Base-by-base conservation (phyloP, 2,329 filamentous ascomycete species). In the Arachnomyces sp. region DNA sequence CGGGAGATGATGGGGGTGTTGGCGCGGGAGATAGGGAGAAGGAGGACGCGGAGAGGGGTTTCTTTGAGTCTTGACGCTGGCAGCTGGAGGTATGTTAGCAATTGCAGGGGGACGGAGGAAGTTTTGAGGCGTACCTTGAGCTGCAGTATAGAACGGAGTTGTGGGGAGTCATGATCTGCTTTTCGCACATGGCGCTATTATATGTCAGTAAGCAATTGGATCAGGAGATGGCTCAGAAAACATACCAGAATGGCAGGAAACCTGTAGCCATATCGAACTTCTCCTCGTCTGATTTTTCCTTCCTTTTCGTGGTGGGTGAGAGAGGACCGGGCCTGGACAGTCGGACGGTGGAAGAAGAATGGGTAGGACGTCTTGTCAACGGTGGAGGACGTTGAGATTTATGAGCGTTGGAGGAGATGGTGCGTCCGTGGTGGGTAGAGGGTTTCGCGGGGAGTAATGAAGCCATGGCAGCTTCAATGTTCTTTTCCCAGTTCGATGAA, bases 111-210 rank as follows among this genome's bases (percentile, higher is more conserved):
- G 17, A 42, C 49, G 44, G 38, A 34, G 37, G 31, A 28, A 9
- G 25, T 39, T 46, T 39, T 41, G 36, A 28, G 35, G 57, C 67
- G 55, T 68, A 80, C 76, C 71, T 72, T 65, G 80, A 75, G 38
- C 76, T 80, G 63, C 77, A 81, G 57, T 81, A 81, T 33, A 81
- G 65, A 31, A 79, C 67, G 12, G 68, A 69, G 53, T 75, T 74
- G 56, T 72, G 72, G 12, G 77, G 77, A 25, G 73, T 70, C 39
- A 76, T 71, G 51, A 81, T 81, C 61, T 81, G 77, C 57, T 72
- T 78, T 58, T 81, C 77, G 59, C 77, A 81, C 54, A 73, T 78
- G 47, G 77, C 72, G 60, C 77, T 81, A 53, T 25, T 35, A 47
- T 38, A 46, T 28, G 31, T 31, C n/a, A 36, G 42, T 18, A 8